Evolutionary conservation across 306 rosid species (phyloP).

Genomic region (Lathyrus aphaca): DNA sequence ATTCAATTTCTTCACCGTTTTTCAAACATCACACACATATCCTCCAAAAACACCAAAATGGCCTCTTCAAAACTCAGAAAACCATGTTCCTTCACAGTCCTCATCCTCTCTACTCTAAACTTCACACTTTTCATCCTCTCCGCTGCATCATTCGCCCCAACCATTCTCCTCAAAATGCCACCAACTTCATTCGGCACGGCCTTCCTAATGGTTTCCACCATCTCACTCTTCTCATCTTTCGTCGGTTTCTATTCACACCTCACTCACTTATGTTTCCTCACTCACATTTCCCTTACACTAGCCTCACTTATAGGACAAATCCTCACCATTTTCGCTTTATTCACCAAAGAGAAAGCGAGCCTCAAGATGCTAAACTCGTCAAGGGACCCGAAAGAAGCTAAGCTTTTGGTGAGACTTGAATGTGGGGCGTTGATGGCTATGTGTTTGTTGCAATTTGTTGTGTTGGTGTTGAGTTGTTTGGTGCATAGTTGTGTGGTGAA

Average conservation of each 20-base stretch:
- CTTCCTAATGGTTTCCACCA: slow-evolving; percentile 60
- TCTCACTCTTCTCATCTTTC: slow-evolving; percentile 69
- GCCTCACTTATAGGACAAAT: slow-evolving; percentile 60
- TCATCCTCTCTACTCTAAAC: slow-evolving; percentile 61
- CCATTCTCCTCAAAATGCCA: slow-evolving; percentile 67
- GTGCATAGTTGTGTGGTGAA: slow-evolving; percentile 78
- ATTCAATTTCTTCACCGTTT: slow-evolving; percentile 39
- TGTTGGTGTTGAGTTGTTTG: slow-evolving; percentile 62
- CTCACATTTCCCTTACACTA: slow-evolving; percentile 60
- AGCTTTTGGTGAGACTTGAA: slow-evolving; percentile 67
- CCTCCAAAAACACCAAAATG: slow-evolving; percentile 37
- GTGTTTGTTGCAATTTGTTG: slow-evolving; percentile 64
- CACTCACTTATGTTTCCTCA: slow-evolving; percentile 63
- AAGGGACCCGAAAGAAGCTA: slow-evolving; percentile 67
- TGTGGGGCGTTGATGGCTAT: slow-evolving; percentile 80
- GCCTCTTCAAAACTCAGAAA: slow-evolving; percentile 62
- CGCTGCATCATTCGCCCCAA: slow-evolving; percentile 64
- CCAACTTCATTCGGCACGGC: slow-evolving; percentile 81
- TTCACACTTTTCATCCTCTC: slow-evolving; percentile 69
- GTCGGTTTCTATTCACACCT: slow-evolving; percentile 78
- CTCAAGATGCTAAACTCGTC: slow-evolving; percentile 53
- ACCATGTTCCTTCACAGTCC: slow-evolving; percentile 66
- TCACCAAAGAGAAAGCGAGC: slow-evolving; percentile 63
- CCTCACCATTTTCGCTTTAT: slow-evolving; percentile 57
- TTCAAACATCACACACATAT: neutral